Percentiles rank a stretch among this genome's conserved stretches.
phyloP scores from a whole-genome alignment of 441 rosid genomes.

The Gossypium davidsonii region DNA sequence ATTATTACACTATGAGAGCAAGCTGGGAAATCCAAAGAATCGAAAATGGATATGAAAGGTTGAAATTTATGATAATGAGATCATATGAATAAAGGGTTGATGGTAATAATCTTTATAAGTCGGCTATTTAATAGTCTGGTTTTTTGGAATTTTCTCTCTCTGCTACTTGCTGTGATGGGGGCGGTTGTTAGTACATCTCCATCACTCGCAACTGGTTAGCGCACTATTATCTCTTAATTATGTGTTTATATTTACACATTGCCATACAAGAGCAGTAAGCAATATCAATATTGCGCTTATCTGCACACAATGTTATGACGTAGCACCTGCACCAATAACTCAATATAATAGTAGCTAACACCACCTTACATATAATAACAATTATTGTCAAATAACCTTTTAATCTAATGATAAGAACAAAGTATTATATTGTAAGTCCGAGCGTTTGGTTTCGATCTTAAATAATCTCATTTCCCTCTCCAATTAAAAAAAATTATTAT shows the following conservation, averaged over 20 bases:
- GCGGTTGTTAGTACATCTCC: background rate
- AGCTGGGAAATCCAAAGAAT: background rate
- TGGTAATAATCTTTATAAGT: background rate
- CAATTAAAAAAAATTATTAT: no score
- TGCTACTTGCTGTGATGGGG: conserved; percentile 6
- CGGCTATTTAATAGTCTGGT: background rate
- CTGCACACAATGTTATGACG: background rate
- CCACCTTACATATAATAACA: no score
- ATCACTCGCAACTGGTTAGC: background rate
- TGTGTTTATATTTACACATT: no score
- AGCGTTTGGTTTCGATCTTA: no score
- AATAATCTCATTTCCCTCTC: fast-evolving
- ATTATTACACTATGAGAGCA: background rate
- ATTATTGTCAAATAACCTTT: no score
- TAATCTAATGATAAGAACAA: no score
- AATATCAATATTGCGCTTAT: no score
- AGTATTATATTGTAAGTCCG: no score
- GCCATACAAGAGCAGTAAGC: no score
- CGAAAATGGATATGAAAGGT: background rate
- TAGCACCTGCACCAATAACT: no score
- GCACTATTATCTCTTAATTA: no score
- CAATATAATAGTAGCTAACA: no score
- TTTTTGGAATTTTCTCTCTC: background rate
- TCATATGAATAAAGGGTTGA: conserved; percentile 1
- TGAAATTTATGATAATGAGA: background rate